These are phyloP conservation scores for Sindora glabra DNA, from an alignment of 306 rosid species.

Conservation along the genomic window DNA sequence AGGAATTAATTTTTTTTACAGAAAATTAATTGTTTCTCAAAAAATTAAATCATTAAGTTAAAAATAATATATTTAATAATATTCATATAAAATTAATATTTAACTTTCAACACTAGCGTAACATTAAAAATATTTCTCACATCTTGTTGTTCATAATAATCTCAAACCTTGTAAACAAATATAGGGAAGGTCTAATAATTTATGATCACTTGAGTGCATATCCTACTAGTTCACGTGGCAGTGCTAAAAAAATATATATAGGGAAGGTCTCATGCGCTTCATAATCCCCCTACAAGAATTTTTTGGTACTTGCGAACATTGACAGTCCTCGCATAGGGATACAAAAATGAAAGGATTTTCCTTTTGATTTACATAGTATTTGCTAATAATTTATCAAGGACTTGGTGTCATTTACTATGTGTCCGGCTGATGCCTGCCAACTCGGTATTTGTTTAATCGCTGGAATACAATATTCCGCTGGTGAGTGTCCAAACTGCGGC, in stretches of 20 bases:
- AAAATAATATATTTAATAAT: too few species aligned
- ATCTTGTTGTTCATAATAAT: too few species aligned
- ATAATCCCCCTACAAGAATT: constrained; percentile 36
- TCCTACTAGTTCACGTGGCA: constrained; percentile 25
- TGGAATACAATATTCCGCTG: neutral
- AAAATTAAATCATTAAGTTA: too few species aligned
- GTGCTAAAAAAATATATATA: constrained; percentile 1
- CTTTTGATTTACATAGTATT: neutral
- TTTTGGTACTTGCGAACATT: constrained; percentile 36
- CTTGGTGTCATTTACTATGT: constrained; percentile 12
- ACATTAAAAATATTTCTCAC: too few species aligned
- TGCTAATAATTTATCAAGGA: neutral
- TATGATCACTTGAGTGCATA: too few species aligned
- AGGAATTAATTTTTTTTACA: too few species aligned
- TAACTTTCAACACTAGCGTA: too few species aligned
- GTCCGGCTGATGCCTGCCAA: constrained; percentile 26
- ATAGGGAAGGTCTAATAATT: too few species aligned
- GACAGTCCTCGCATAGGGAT: constrained; percentile 10
- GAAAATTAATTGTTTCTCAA: too few species aligned
- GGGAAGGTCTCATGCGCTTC: neutral
- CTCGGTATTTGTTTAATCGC: constrained; percentile 3
- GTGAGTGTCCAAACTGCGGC: too few species aligned
- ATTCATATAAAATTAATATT: too few species aligned
- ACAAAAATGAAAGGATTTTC: neutral
- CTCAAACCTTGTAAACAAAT: too few species aligned